Base-by-base conservation (phyloP, 805 yeast species). In the Vanderwaltozyma polyspora region DNA sequence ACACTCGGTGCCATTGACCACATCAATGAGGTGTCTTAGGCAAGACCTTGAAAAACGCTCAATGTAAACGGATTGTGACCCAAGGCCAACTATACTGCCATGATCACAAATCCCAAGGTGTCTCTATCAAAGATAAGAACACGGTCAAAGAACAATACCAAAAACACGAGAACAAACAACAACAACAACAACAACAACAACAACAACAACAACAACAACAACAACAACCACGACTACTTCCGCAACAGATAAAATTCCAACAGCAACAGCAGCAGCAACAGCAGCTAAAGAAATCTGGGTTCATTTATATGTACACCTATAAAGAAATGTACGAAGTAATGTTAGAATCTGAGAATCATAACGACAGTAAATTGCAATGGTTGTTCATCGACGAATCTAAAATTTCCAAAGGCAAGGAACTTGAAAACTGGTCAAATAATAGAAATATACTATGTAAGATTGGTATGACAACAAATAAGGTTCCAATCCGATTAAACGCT, bases 381-480 rank as follows among this genome's bases (percentile, higher is more conserved):
- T 4, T 33, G n/a, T 27, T 26, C 11, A 28, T 27, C 3, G 35
- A 33, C 28, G 17, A 31, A 9, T 28, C 35, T 25, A 26, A 28
- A 12, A 16, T 28, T 3, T 15, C 17, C 9, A 11, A 24, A 13
- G 23, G 14, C 8, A 29, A 24, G 6, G n/a, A 33, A n/a, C 13
- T 25, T 14, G 35, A 38, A 6, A 37, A 37, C 19, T 53, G 57
- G 57, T 28, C 32, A 4, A 31, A 33, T 28, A 12, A 34, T 13
- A 42, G 36, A 23, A 38, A 39, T 19, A 49, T 55, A 5, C 40
- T 55, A 11, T 42, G 51, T 37, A 55, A 55, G 29, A 45, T 55
- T 17, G 60, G 60, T 2, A 49, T 55, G 56, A 55, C 60, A 2
- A 49, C 52, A 1, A 44, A 43, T 18, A 19, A 32, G 14, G 60